These are phyloP conservation scores for Saturnispora sanitii DNA, from an alignment of 805 yeast genomes.

Conservation along the genomic window DNA sequence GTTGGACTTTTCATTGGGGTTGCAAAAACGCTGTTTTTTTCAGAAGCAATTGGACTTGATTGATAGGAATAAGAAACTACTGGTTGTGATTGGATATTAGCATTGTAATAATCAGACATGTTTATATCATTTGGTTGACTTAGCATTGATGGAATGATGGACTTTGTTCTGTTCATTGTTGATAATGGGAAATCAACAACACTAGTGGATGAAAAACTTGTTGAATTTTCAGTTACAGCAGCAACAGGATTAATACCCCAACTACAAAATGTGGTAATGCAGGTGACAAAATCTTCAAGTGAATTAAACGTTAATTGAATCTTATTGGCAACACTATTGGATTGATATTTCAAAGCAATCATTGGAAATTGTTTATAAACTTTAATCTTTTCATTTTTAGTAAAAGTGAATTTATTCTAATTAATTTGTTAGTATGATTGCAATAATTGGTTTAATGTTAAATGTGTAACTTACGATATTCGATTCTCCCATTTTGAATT, in stretches of 20 bases:
- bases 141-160: too few relatives aligned
- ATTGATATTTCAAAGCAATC: slow-evolving; percentile 7
- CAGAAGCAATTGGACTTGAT: neutral
- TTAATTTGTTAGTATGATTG: neutral
- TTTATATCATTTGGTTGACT: too few relatives aligned
- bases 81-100: neutral
- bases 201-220: too few relatives aligned
- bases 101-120: too few relatives aligned
- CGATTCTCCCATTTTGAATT: neutral
- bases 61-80: neutral
- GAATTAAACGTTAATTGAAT: slow-evolving; percentile 1
- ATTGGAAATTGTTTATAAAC: slow-evolving; percentile 7
- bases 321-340: neutral
- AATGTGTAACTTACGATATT: neutral
- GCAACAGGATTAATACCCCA: slow-evolving; percentile 2
- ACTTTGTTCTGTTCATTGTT: too few relatives aligned
- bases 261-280: neutral
- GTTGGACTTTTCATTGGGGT: neutral
- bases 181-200: too few relatives aligned
- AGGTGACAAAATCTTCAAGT: neutral
- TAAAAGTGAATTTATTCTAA: too few relatives aligned
- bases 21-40: neutral
- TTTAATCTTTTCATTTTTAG: slow-evolving; percentile 4
- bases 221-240: neutral
- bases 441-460: neutral